phyloP scores from a whole-genome alignment of 208 protist genomes.

The Vickermania ingenoplastis region DNA sequence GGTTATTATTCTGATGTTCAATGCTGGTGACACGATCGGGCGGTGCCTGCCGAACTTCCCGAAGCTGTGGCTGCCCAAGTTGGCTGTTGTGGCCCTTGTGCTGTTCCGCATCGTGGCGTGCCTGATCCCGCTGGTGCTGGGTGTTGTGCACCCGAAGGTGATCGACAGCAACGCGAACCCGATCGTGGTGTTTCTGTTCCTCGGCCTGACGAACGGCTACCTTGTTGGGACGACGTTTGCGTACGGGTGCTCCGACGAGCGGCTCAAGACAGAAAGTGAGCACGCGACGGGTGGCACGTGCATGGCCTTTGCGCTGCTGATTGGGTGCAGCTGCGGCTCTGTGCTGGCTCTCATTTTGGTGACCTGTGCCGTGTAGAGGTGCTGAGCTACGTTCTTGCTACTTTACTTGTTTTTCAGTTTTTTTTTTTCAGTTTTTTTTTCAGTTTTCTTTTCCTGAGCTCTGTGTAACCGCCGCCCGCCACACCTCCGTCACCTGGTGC shows the following conservation, averaged over 20 bases:
- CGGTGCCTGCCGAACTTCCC: conserved; percentile 17
- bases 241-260: conserved; percentile 22
- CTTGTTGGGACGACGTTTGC: conserved; percentile 25
- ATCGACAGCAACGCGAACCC: conserved; percentile 32
- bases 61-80: conserved; percentile 14
- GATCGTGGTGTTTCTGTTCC: conserved; percentile 24
- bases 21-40: conserved; percentile 18
- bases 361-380: conserved; percentile 8
- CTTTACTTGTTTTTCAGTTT: too few relatives aligned
- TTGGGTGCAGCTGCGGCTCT: conserved; percentile 16
- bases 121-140: conserved; percentile 25
- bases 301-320: conserved; percentile 22
- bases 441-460: too few relatives aligned
- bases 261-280: conserved; percentile 17
- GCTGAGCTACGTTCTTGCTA: too few relatives aligned
- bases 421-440: too few relatives aligned
- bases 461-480: too few relatives aligned
- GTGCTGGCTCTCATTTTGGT: conserved; percentile 20
- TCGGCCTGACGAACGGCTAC: conserved; percentile 28
- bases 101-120: conserved; percentile 15
- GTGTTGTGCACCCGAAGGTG: conserved; percentile 14
- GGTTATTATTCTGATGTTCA: conserved; percentile 31
- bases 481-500: too few relatives aligned
- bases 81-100: conserved; percentile 10
- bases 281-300: conserved; percentile 14